Evolutionary conservation across 106 monocot species (phyloP).

Genomic region (Phalaenopsis aphrodite): DNA sequence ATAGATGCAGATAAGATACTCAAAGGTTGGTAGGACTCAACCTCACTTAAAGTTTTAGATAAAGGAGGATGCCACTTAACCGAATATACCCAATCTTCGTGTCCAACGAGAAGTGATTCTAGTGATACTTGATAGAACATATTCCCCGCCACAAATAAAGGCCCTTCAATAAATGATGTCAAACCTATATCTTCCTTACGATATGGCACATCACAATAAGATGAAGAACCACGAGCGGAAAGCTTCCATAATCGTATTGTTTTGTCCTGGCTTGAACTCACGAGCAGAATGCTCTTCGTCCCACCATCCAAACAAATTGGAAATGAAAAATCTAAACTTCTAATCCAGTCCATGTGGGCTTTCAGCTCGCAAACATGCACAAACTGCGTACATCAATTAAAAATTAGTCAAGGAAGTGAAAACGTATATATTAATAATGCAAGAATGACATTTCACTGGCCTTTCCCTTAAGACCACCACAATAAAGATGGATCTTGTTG

Average conservation of each 20-base stretch:
- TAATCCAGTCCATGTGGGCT: constrained; percentile 94
- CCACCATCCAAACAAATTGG: constrained; percentile 37
- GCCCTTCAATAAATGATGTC: constrained; percentile 89
- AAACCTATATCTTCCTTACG: constrained; percentile 45
- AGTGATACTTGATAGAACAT: constrained; percentile 63
- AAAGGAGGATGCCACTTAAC: constrained; percentile 85
- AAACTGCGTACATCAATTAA: constrained; percentile 48
- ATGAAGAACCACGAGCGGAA: constrained; percentile 24
- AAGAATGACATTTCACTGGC: constrained; percentile 27
- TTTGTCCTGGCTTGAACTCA: constrained; percentile 94
- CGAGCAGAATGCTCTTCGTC: constrained; percentile 58
- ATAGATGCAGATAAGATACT: constrained; percentile 95
- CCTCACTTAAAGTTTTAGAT: constrained; percentile 7
- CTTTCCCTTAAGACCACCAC: constrained; percentile 54
- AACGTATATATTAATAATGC: neutral
- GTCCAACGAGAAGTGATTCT: constrained; percentile 91
- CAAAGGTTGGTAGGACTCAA: constrained; percentile 50
- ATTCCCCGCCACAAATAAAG: constrained; percentile 46
- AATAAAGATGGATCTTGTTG: constrained; percentile 86
- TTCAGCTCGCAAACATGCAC: constrained; percentile 70
- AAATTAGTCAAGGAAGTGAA: neutral
- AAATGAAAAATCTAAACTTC: constrained; percentile 90
- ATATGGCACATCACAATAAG: constrained; percentile 13
- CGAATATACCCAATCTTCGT: constrained; percentile 99
- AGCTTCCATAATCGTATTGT: constrained; percentile 96